phyloP scores from a whole-genome alignment of 2,329 filamentous ascomycete species.

The Neofusicoccum cordaticola region DNA sequence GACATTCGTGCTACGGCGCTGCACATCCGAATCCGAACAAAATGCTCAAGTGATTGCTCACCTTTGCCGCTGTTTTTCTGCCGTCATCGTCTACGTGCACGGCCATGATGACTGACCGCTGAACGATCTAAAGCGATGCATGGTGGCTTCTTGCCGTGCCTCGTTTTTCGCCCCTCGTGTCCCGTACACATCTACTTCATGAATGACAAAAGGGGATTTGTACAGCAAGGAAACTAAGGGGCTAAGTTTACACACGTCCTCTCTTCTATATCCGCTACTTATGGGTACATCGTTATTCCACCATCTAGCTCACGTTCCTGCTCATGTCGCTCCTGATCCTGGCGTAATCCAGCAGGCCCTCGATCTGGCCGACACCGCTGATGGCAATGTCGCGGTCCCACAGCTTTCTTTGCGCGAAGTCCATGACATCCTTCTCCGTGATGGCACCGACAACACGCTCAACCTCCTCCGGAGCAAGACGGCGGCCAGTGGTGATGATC shows the following conservation, averaged over 20 bases:
- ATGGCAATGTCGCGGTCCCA: conserved; percentile 98
- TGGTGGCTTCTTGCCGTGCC: not conserved
- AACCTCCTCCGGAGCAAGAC: conserved; percentile 88
- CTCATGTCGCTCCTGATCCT: conserved; percentile 81
- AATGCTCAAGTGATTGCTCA: not conserved
- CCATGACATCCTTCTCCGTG: conserved; percentile 94
- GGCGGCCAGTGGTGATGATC: conserved; percentile 93
- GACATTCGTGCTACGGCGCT: not conserved
- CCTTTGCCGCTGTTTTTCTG: too few species aligned
- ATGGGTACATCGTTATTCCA: not conserved
- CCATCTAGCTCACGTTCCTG: conserved; percentile 51
- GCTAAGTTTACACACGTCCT: conserved; percentile 18
- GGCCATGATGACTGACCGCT: not conserved
- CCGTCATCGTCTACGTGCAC: not conserved
- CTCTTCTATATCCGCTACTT: conserved; percentile 15
- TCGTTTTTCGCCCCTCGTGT: not conserved
- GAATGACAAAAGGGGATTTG: conserved; percentile 13
- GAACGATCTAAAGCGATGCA: not conserved
- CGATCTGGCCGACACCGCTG: conserved; percentile 87
- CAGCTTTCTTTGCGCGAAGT: conserved; percentile 88
- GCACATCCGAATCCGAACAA: not conserved
- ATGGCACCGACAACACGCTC: conserved; percentile 87
- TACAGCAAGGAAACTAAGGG: conserved; percentile 19
- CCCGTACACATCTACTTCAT: conserved; percentile 2
- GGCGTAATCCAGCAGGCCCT: conserved; percentile 76